Percentiles rank a stretch among this genome's conserved stretches.
Evolutionary conservation across 2,329 filamentous ascomycete genomes (phyloP).

Genomic region (Metarhizium rileyi): DNA sequence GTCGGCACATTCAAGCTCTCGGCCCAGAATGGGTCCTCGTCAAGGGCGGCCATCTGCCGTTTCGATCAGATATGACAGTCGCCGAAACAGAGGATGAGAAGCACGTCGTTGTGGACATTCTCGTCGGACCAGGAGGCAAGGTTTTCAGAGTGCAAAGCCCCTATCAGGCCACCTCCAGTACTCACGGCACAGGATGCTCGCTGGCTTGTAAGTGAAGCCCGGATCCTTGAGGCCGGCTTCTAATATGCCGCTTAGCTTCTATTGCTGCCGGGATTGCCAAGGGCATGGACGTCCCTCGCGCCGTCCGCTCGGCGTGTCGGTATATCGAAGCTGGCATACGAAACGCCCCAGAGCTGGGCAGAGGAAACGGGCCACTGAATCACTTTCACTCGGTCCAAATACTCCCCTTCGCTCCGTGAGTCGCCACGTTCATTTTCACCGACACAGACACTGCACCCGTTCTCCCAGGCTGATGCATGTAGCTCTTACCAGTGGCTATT

Average conservation of each 20-base stretch:
- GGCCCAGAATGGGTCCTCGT: slow-evolving; percentile 75
- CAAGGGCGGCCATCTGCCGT: slow-evolving; percentile 84
- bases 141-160: slow-evolving; percentile 55
- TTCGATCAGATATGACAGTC: slow-evolving; percentile 51
- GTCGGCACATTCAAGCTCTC: slow-evolving; percentile 52
- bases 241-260: slow-evolving; percentile 41
- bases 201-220: slow-evolving; percentile 59
- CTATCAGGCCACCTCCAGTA: slow-evolving; percentile 67
- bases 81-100: slow-evolving; percentile 50
- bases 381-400: slow-evolving; percentile 66
- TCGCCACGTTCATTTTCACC: slow-evolving; percentile 2
- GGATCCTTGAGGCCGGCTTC: not conserved
- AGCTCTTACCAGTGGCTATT: slow-evolving; percentile 51
- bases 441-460: not conserved
- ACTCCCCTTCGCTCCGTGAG: slow-evolving; percentile 58
- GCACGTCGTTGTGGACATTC: slow-evolving; percentile 64
- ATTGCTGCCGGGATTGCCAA: slow-evolving; percentile 64
- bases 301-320: slow-evolving; percentile 57
- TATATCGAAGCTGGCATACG: slow-evolving; percentile 66
- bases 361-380: slow-evolving; percentile 63
- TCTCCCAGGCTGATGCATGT: not conserved
- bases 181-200: slow-evolving; percentile 91
- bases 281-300: slow-evolving; percentile 43
- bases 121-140: slow-evolving; percentile 51
- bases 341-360: slow-evolving; percentile 51